Evolutionary conservation across 2,329 filamentous ascomycete species (phyloP), one percentile per base, ranked within the genome.

Genomic region (Fusarium dlaminii): DNA sequence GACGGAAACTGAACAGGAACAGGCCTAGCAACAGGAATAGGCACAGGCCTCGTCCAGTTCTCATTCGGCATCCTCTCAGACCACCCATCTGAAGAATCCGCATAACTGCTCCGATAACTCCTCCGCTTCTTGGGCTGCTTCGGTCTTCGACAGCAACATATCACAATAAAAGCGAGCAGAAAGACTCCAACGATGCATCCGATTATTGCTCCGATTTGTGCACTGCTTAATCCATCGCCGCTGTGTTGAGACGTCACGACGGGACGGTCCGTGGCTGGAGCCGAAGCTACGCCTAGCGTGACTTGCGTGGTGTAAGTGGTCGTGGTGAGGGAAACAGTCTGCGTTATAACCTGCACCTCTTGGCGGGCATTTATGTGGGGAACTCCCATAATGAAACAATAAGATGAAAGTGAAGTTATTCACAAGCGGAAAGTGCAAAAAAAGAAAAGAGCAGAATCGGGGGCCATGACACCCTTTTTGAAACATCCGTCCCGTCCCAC

Each of bases 121-220:
- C 63, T 54, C 20, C 46, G 30, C 14, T 36, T 57, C 15, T 61
- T 68, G 0, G 66, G 48, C 13, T 61, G 67, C 2, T 46, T 66
- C 24, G 66, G 66, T 27, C 79, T 62, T 42, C 67, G 71, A 36
- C 77, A 72, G 76, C 82, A 85, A 55, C 77, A 80, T 59, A 81
- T 75, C 43, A 79, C 63, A 22, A 84, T 32, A 36, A 84, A 60
- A 36, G 81, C 57, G 29, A 84, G 66, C 30, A 82, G 55, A n/a
- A 82, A 79, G n/a, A 82, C 73, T 5, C 80, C 84, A 17, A 84
- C 76, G 4, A 86, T 68, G 39, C 80, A 80, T 34, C 84, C 84
- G 5, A 84, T 74, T 24, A 86, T 83, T 43, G 81, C 84, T 10
- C 83, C 84, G 36, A 86, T 80, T 55, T 85, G 78, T n/a, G 74